These are phyloP conservation scores for Penicillium nordicum DNA, from an alignment of 2,329 filamentous ascomycete species.

Conservation along the genomic window DNA sequence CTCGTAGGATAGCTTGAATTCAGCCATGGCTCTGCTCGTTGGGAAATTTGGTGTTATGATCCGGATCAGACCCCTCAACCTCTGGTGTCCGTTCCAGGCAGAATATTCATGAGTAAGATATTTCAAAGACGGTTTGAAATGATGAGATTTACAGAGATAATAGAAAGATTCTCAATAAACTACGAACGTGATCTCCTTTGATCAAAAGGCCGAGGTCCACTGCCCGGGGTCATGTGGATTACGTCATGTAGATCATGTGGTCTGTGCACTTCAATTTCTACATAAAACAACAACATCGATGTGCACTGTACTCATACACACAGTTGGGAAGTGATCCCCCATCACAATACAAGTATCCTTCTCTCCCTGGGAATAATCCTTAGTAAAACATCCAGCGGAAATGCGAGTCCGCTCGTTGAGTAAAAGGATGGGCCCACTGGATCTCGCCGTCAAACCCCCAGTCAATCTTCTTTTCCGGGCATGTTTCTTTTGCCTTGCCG, in stretches of 20 bases:
- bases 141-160: not conserved
- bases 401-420: not conserved
- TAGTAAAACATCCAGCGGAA: not conserved
- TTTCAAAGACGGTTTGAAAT: not conserved
- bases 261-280: not conserved
- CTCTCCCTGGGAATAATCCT: no score
- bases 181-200: constrained; percentile 14
- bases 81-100: not conserved
- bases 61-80: not conserved
- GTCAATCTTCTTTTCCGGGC: not conserved
- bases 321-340: not conserved
- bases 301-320: not conserved
- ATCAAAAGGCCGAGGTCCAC: constrained; percentile 13
- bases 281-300: not conserved
- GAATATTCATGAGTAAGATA: not conserved
- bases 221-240: constrained; percentile 15
- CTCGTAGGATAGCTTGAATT: constrained; percentile 65
- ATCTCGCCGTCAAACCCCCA: not conserved
- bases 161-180: not conserved
- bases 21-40: constrained; percentile 49
- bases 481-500: not conserved
- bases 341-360: not conserved
- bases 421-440: not conserved
- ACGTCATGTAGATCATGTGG: constrained; percentile 27
- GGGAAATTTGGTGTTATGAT: not conserved